A percentile compares a stretch with the other conserved stretches of the same genome.
Conservation (phyloP, 2,329 filamentous ascomycete genomes). For the Penicillium sp. region DNA sequence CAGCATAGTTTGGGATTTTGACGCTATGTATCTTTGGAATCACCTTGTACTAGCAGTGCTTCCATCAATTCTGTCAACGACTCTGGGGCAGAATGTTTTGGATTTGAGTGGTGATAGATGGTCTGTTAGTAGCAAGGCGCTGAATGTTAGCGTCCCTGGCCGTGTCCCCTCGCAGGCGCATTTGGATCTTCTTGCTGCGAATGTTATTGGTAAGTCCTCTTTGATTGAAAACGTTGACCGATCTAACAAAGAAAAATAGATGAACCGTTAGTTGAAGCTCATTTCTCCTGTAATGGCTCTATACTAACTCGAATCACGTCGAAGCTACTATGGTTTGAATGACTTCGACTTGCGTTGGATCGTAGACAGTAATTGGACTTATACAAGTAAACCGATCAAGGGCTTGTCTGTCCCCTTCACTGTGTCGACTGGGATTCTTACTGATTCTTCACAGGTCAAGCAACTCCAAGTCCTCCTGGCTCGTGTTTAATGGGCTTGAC, state of each 20-base stretch:
- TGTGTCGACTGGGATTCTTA: neutral
- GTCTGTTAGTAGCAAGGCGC: constrained; percentile 47
- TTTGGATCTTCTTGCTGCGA: constrained; percentile 56
- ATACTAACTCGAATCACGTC: neutral
- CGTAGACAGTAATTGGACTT: constrained; percentile 61
- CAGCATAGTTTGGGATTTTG: neutral
- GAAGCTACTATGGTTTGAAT: constrained; percentile 55
- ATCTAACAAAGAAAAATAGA: constrained; percentile 21
- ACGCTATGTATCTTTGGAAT: constrained; percentile 23
- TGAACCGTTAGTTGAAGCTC: constrained; percentile 33
- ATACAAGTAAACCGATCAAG: constrained; percentile 50
- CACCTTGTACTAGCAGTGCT: constrained; percentile 20
- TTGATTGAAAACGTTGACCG: neutral
- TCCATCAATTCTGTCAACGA: constrained; percentile 12
- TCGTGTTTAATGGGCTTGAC: constrained; percentile 63
- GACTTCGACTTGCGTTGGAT: constrained; percentile 63
- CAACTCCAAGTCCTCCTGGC: constrained; percentile 49
- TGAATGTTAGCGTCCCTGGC: constrained; percentile 56
- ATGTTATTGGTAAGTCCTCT: constrained; percentile 53
- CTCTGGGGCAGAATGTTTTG: constrained; percentile 36
- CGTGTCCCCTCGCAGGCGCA: constrained; percentile 60
- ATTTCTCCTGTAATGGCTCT: constrained; percentile 2
- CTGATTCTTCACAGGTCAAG: constrained; percentile 21
- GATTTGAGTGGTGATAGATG: constrained; percentile 47
- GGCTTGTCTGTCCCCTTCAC: constrained; percentile 38